These are phyloP conservation scores for Cladosporium colombiae DNA, from an alignment of 2,329 filamentous ascomycete species.

Conservation along the genomic window DNA sequence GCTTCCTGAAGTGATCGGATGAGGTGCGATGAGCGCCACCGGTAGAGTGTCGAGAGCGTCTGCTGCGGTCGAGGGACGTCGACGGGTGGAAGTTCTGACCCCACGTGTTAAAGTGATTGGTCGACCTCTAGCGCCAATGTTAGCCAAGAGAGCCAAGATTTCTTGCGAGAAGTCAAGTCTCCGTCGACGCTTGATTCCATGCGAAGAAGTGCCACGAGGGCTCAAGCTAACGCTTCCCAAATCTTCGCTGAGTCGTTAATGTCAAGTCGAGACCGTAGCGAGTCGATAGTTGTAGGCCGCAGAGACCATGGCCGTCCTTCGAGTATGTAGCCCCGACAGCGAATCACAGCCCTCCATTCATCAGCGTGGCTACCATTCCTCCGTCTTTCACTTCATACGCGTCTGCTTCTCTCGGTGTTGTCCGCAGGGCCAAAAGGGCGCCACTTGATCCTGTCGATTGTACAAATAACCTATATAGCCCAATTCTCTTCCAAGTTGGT, in stretches of 20 bases:
- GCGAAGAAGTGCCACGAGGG: slow-evolving; percentile 3
- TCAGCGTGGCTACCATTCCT: slow-evolving; percentile 13
- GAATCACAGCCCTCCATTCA: slow-evolving; percentile 11
- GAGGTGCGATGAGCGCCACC: neutral
- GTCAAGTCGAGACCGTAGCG: slow-evolving; percentile 2
- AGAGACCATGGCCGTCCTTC: neutral
- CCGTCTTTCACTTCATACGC: slow-evolving; percentile 3
- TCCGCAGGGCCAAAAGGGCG: neutral
- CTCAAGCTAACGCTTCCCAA: slow-evolving; percentile 1
- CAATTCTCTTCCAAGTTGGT: neutral
- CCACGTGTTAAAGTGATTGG: slow-evolving; percentile 4
- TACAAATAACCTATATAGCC: neutral
- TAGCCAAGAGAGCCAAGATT: slow-evolving; percentile 7
- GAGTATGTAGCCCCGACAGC: neutral
- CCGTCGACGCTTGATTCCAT: neutral
- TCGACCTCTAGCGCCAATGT: neutral
- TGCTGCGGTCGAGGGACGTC: neutral
- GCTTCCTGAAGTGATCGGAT: slow-evolving; percentile 5
- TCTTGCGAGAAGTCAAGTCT: neutral
- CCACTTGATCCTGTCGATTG: neutral
- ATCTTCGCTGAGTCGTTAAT: neutral
- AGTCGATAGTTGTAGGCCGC: neutral
- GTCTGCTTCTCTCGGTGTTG: neutral
- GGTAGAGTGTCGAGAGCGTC: neutral
- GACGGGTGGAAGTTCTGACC: neutral